Evolutionary conservation across 805 yeast species (phyloP), one percentile per base, ranked within the genome.

Genomic region (Teunomyces lycoperdinae): DNA sequence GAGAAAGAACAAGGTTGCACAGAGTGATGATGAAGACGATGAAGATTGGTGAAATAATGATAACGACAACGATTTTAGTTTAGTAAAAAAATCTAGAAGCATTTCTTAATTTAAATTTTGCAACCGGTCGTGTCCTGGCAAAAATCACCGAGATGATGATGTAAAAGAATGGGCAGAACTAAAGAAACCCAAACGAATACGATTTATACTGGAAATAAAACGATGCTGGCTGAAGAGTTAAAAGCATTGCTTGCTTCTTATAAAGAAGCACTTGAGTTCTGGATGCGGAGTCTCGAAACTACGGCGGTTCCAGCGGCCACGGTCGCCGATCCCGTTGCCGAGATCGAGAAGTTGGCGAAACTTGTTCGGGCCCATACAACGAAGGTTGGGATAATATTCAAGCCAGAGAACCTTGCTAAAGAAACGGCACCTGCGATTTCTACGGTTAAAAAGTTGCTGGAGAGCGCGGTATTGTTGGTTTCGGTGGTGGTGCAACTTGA

Each of bases 11-110:
- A 89, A 89, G 64, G 96, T 92, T 6, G 78, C 87, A 1, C 80
- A 76, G 14, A 83, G 89, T 55, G 96, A 89, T 53, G 94, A 86
- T 50, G 96, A 87, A 56, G 94, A 87, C 53, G 91, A 87, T 50
- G 96, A 89, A 45, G 74, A 70, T 30, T 70, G 73, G 73, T 69
- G 47, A 54, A 14, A 8, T 20, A 20, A 20, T 6, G 24, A 20
- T 20, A 20, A 20, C 24, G 24, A 20, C 24, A 20, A 20, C 4
- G 6, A 20, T 20, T 20, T 20, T 20, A 20, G 24, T 20, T 20
- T 20, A 20, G 24, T 20, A 20, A 3, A 20, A 17, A 20, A 20
- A 20, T 4, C 24, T 20, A 20, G 24, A 5, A 20, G 24, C 24
- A 20, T 20, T 20, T 20, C 5, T 20, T 5, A 16, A 2, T 16